Evolutionary conservation across 2,329 filamentous ascomycete genomes (phyloP), one percentile per base, ranked within the genome.

Genomic region (Xylariaceae sp.): DNA sequence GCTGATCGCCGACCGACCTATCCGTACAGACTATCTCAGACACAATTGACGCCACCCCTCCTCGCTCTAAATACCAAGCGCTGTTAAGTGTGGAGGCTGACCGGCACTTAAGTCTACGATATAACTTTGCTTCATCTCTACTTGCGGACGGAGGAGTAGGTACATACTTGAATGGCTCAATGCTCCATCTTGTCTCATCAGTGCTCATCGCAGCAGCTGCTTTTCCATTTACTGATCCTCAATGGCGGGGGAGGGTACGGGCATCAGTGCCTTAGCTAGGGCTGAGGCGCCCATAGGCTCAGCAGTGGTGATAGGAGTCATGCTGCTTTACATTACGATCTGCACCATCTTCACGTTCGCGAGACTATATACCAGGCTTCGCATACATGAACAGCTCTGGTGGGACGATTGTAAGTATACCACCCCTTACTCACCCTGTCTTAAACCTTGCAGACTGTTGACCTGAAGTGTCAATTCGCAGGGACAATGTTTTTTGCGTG

Each of bases 271-370:
- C 34, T 52, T 52, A 47, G 60, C 60, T n/a, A 54, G 57, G 43
- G 57, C 55, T 3, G 41, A 47, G 3, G 54, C 54, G 31, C 50
- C 59, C 48, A 57, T 63, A 9, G 56, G 39, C 30, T 53, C 53
- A 2, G 44, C 54, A 5, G 47, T 49, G 42, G 30, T 63, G 30
- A 55, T 60, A 52, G 60, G 56, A 2, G 46, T 57, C 30, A 48
- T 50, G 48, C 30, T 54, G 26, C 53, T 63, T 11, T 60, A 54
- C 44, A 53, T 58, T 72, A 76, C 55, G 73, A 45, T 63, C 8
- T 59, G 50, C 26, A 62, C 60, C 7, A 35, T 56, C 9, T 60
- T 60, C 45, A 65, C 63, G 0, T 39, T 54, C 29, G 53, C 57
- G 2, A 51, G 64, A 4, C 50, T 65, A 9, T 62, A 57, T 32